Conservation (phyloP, 2,329 filamentous ascomycete species). For the Nectriaceae sp. region DNA sequence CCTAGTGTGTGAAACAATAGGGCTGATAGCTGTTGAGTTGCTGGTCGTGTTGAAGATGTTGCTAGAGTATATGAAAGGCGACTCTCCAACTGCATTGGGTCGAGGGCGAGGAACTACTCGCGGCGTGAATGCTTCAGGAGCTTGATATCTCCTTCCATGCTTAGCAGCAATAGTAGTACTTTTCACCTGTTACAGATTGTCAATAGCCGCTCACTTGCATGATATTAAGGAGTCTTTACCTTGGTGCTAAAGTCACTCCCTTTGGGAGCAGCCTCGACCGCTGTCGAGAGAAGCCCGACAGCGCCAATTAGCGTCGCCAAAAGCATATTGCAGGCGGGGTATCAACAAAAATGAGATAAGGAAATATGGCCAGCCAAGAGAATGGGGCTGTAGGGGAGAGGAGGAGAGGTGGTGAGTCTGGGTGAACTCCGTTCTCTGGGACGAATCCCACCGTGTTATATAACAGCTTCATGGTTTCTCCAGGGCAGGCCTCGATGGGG, state of each 20-base stretch:
- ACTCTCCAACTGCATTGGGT: too few species aligned
- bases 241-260: conserved; percentile 13
- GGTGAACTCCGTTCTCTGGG: conserved; percentile 6
- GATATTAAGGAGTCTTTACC: too few species aligned
- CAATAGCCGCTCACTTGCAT: conserved; percentile 16
- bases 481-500: conserved; percentile 17
- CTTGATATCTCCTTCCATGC: background rate
- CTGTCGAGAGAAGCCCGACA: conserved; percentile 26
- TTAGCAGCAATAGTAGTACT: background rate
- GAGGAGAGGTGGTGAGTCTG: conserved; percentile 21
- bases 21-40: conserved; percentile 7
- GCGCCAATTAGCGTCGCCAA: conserved; percentile 25
- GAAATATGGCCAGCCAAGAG: conserved; percentile 14
- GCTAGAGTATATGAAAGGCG: background rate
- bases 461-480: conserved; percentile 19
- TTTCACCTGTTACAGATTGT: conserved; percentile 3
- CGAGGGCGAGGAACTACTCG: conserved; percentile 8
- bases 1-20: conserved; percentile 5
- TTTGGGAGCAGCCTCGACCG: conserved; percentile 28
- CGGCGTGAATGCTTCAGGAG: background rate
- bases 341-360: conserved; percentile 4
- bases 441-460: conserved; percentile 21
- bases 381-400: conserved; percentile 11
- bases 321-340: conserved; percentile 21
- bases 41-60: conserved; percentile 3